Evolutionary conservation across 257 asterid genomes (phyloP).

Genomic region (Jacaranda copaia): DNA sequence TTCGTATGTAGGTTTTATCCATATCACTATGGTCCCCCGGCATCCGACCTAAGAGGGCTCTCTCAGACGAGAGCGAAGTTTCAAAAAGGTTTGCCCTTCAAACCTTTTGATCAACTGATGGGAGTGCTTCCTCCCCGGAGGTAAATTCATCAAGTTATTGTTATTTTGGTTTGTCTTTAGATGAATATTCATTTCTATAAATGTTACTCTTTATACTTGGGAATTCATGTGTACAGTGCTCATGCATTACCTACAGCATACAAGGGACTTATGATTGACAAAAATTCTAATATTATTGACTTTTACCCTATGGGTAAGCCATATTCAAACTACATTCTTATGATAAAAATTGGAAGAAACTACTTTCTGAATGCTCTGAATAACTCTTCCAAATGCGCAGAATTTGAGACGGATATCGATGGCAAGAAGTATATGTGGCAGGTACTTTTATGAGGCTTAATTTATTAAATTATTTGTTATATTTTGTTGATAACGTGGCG

Average conservation of each 20-base stretch:
- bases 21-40: conserved; percentile 61
- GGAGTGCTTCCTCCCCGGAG: conserved; percentile 73
- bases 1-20: conserved; percentile 61
- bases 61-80: conserved; percentile 49
- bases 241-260: conserved; percentile 60
- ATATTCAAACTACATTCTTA: background rate
- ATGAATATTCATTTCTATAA: background rate
- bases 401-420: conserved; percentile 54
- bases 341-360: too few species aligned
- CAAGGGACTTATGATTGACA: conserved; percentile 53
- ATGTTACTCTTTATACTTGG: conserved; percentile 17
- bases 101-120: conserved; percentile 72
- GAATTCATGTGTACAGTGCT: conserved; percentile 43
- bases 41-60: conserved; percentile 69
- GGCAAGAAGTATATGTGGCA: conserved; percentile 70
- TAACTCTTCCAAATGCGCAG: conserved; percentile 33
- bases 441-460: conserved; percentile 38
- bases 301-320: conserved; percentile 60
- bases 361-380: background rate
- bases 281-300: conserved; percentile 45
- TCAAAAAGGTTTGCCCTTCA: conserved; percentile 58
- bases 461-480: background rate
- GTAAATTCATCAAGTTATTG: conserved; percentile 32
- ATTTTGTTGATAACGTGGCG: background rate
- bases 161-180: background rate